Base-by-base conservation (phyloP, 306 rosid species). In the Gynostemma pentaphyllum region DNA sequence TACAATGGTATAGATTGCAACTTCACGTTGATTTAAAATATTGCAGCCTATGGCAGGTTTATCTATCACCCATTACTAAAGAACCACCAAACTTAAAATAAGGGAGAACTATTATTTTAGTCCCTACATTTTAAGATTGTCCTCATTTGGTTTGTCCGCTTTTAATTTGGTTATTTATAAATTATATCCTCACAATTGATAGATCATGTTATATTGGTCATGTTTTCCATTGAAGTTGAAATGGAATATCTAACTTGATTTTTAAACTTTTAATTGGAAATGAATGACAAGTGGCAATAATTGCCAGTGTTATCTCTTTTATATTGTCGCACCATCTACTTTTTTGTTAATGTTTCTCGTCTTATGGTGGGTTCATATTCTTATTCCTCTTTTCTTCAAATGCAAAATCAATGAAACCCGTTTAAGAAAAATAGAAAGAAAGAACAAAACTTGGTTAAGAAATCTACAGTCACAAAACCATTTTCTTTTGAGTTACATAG, bases 1-100 rank as follows among this genome's bases (percentile, higher is more conserved):
- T 62, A 45, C 72, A 54, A 66, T 48, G 87, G 99, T 92, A 92
- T 37, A 62, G 44, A 42, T 36, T 45, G 68, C 47, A 45, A 21
- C 70, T 71, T 26, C 16, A 12, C 21, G 29, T 67, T 69, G 27
- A 45, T 39, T 64, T 46, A 11, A 45, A 40, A 54, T 70, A 63
- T 45, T 11, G 23, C 32, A 11, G 30, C 37, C 45, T 41, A 27
- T 63, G 8, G n/a, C 19, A 21, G 30, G 8, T n/a, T 5, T 39
- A 2, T 15, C n/a, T 5, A 42, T 11, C 28, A 36, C 21, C 30
- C 36, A 5, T 60, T 2, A 26, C 27, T 24, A 37, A 60, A 12
- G 7, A 39, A 22, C 7, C 39, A 5, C 26, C 19, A 6, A 7
- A 22, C 22, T 60, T 39, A 37, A 21, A 60, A 39, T 18, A 18